These are phyloP conservation scores for Xylaria telfairii DNA, from an alignment of 495 filamentous ascomycete genomes.

Conservation along the genomic window DNA sequence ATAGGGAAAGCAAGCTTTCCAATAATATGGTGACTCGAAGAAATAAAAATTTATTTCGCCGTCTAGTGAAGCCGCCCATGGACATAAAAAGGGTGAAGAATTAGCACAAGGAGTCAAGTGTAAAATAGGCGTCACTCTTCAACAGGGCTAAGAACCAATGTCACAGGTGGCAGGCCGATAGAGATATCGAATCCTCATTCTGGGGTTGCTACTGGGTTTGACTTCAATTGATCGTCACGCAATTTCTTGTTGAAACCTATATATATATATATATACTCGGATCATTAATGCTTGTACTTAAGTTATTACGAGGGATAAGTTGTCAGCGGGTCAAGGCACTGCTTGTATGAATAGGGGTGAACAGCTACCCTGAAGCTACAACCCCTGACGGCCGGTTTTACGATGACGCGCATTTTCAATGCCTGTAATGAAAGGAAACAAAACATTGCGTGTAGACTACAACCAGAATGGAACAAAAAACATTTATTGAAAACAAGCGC, in stretches of 20 bases:
- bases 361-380: conserved; percentile 2
- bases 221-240: background rate
- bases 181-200: background rate
- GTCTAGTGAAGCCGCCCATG: background rate
- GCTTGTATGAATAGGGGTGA: conserved; percentile 3
- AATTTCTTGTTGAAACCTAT: background rate
- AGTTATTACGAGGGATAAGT: background rate
- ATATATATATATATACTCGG: background rate
- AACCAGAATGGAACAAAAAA: background rate
- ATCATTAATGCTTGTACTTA: background rate
- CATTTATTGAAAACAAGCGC: background rate
- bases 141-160: background rate
- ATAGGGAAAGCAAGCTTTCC: too few relatives aligned
- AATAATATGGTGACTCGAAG: background rate
- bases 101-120: background rate
- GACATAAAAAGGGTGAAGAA: too few relatives aligned
- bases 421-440: background rate
- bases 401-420: background rate
- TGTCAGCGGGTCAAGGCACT: background rate
- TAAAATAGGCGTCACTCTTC: background rate
- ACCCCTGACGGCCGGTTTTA: background rate
- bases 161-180: background rate
- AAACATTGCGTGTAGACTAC: background rate
- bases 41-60: background rate
- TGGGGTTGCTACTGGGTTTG: background rate